These are phyloP conservation scores for Pseudodiploospora longispora DNA, from an alignment of 2,329 filamentous ascomycete species.

Conservation along the genomic window DNA sequence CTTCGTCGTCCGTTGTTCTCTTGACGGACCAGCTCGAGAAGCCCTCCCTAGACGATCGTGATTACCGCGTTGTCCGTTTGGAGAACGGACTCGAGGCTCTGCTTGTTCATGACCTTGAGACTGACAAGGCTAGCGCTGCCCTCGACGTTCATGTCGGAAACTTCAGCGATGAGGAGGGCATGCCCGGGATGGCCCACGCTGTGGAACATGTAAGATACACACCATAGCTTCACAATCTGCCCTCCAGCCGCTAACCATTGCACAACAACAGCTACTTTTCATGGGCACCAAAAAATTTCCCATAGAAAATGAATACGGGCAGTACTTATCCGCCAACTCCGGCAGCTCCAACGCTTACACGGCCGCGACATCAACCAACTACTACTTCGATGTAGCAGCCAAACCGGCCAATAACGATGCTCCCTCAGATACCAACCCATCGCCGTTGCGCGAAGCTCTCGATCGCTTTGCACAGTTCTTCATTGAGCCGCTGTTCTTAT, in stretches of 20 bases:
- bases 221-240: not conserved
- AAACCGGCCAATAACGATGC: constrained; percentile 57
- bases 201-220: constrained; percentile 66
- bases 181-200: constrained; percentile 92
- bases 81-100: constrained; percentile 84
- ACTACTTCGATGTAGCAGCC: constrained; percentile 91
- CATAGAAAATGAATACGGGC: constrained; percentile 88
- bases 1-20: constrained; percentile 24
- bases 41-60: constrained; percentile 74
- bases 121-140: constrained; percentile 92
- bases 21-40: constrained; percentile 71
- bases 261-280: constrained; percentile 60
- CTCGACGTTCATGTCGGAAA: constrained; percentile 94
- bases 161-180: constrained; percentile 83
- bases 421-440: constrained; percentile 46
- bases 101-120: constrained; percentile 86
- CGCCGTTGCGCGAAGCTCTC: constrained; percentile 66
- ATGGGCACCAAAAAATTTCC: constrained; percentile 99
- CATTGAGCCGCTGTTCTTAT: constrained; percentile 76
- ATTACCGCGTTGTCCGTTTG: constrained; percentile 79
- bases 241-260: no score
- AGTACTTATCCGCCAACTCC: constrained; percentile 83
- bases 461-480: constrained; percentile 95
- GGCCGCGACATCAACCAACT: constrained; percentile 88
- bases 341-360: constrained; percentile 95